A percentile compares a stretch with the other conserved stretches of the same genome.
Evolutionary conservation across 441 rosid species (phyloP).

Genomic region (Erodium trifolium): DNA sequence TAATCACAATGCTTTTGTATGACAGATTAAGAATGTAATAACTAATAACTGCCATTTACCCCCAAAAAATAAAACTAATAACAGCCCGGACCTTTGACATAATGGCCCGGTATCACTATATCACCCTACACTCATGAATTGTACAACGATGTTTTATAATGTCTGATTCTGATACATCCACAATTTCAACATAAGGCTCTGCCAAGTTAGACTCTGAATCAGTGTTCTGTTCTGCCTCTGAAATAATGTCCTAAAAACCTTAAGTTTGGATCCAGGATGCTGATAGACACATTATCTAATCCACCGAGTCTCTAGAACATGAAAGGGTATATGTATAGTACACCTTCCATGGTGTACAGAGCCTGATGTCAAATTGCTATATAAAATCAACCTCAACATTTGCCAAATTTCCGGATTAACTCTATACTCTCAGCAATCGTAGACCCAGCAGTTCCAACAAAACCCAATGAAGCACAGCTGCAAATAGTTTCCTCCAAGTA

Average conservation of each 20-base stretch:
- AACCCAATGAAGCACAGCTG: conserved; percentile 84
- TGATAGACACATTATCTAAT: background rate
- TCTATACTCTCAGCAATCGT: conserved; percentile 76
- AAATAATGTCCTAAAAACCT: background rate
- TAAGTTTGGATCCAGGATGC: background rate
- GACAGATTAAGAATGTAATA: no score
- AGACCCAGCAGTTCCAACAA: conserved; percentile 86
- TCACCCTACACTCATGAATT: no score
- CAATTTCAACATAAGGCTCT: no score
- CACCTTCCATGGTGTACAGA: conserved; percentile 6
- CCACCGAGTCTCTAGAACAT: background rate
- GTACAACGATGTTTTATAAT: no score
- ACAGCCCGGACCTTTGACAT: no score
- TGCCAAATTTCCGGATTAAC: conserved; percentile 53
- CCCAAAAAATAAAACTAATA: no score
- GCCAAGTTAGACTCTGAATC: no score
- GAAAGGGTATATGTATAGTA: background rate
- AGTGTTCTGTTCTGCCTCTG: background rate
- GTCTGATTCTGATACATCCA: no score
- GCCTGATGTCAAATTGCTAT: background rate
- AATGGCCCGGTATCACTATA: no score
- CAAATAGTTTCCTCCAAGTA: conserved; percentile 76
- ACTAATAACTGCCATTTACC: no score
- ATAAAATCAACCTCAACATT: conserved; percentile 30
- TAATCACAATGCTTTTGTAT: no score